Evolutionary conservation across 2,329 filamentous ascomycete genomes (phyloP), one percentile per base, ranked within the genome.

Genomic region (Pestalotiopsis sp.): DNA sequence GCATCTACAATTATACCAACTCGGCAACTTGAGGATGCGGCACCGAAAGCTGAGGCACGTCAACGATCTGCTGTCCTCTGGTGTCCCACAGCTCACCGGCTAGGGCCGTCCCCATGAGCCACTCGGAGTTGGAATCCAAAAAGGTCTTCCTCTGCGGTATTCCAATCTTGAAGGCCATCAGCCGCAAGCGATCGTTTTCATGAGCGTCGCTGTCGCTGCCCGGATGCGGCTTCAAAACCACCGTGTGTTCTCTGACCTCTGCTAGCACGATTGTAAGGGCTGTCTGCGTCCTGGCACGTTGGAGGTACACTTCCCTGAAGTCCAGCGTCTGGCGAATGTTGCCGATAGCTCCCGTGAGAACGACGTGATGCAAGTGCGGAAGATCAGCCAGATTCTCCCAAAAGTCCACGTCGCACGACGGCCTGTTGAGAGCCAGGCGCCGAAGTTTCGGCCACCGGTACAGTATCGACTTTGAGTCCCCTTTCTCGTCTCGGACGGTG

Each of bases 351-450:
- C 58, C 61, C 25, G 65, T 31, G 4, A 69, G 25, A 31, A 69
- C 58, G 17, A 52, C 49, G 31, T 60, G 60, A 17, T 69, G 58
- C 27, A 69, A 60, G 38, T 61, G 41, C 12, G 68, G 52, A 27
- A 67, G 11, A 27, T 60, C 45, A 11, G 65, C 65, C 11, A 69
- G 13, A 38, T 59, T 67, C 68, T 65, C 59, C 65, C 65, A 69
- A 58, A 69, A 67, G 45, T 49, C n/a, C 27, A 11, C 49, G 25
- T 56, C 49, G 25, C 68, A 69, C 12, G 31, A 56, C 7, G 68
- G 68, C 27, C 52, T 40, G 36, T 65, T 56, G 38, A 69, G 41
- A 4, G 65, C 68, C 6, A 69, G 68, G 7, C 68, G 68, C 27
- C 45, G 31, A 12, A 69, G 65, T 2, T 64, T 69, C 12, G 65